These are phyloP conservation scores for Aeschynomene evenia DNA, from an alignment of 306 rosid species.

Conservation along the genomic window DNA sequence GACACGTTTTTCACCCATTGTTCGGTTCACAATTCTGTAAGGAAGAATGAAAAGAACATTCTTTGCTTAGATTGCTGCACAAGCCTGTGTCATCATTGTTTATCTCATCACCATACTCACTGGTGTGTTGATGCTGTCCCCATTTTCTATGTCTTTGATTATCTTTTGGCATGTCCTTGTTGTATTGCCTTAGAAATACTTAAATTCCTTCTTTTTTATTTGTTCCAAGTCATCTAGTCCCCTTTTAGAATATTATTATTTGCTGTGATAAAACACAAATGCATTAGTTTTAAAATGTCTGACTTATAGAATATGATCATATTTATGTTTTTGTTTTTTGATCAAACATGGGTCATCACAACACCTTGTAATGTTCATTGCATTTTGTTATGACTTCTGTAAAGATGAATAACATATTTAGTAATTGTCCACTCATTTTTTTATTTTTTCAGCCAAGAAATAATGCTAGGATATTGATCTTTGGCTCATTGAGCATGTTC, in stretches of 20 bases:
- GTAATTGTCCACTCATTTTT: background rate
- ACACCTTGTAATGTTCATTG: background rate
- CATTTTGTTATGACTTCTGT: conserved; percentile 24
- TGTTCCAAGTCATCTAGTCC: background rate
- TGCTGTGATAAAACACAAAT: background rate
- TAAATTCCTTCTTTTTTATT: background rate
- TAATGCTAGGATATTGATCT: conserved; percentile 87
- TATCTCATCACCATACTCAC: too few relatives aligned
- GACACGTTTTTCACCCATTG: too few relatives aligned
- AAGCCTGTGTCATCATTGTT: too few relatives aligned
- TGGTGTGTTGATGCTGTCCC: conserved; percentile 15
- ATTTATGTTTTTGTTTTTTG: conserved; percentile 1
- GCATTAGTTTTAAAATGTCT: background rate
- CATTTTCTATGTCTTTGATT: background rate
- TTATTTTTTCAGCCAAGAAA: conserved; percentile 80
- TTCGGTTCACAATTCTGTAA: too few relatives aligned
- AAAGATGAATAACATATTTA: background rate
- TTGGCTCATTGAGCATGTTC: conserved; percentile 87
- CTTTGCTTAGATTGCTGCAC: too few relatives aligned
- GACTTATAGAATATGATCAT: background rate
- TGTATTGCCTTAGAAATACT: conserved; percentile 8
- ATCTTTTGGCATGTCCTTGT: background rate
- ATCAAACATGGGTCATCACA: background rate
- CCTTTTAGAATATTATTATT: background rate
- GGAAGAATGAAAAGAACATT: too few relatives aligned